These are phyloP conservation scores for Microglena sp. DNA, from an alignment of 139 green algal genomes.

Conservation along the genomic window DNA sequence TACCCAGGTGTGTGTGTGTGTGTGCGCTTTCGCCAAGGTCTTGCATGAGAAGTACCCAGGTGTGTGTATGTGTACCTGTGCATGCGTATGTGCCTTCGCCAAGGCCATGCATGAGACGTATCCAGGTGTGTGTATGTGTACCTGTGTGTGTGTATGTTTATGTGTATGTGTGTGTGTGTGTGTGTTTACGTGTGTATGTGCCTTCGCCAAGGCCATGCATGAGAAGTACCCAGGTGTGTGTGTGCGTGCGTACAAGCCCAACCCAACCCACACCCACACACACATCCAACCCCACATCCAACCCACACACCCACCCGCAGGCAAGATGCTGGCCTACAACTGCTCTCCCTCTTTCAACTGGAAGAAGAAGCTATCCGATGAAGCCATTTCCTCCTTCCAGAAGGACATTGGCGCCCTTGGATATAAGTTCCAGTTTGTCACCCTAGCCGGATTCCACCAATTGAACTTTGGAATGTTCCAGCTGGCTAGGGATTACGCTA, in stretches of 20 bases:
- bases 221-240: constrained; percentile 60
- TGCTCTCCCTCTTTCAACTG: constrained; percentile 91
- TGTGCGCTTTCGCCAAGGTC: too few species aligned
- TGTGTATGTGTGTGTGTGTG: too few species aligned
- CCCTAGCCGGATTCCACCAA: constrained; percentile 76
- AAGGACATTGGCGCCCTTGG: constrained; percentile 21
- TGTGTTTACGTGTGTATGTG: too few species aligned
- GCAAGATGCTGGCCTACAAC: constrained; percentile 89
- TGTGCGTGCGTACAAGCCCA: not conserved
- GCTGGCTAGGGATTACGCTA: constrained; percentile 55
- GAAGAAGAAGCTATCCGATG: constrained; percentile 65
- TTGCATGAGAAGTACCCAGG: too few species aligned
- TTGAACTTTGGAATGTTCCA: constrained; percentile 77
- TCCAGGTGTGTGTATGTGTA: too few species aligned
- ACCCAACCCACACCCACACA: too few species aligned
- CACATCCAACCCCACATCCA: not conserved
- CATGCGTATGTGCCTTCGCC: too few species aligned
- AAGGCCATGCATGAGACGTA: too few species aligned
- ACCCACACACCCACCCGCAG: not conserved
- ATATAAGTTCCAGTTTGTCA: constrained; percentile 74
- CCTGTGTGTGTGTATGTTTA: too few species aligned
- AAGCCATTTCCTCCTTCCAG: constrained; percentile 74
- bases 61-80: too few species aligned
- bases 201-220: constrained; percentile 64
- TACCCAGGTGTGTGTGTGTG: too few species aligned